Base-by-base conservation (phyloP, 1,284 basidiomycete species). In the Agroathelia rolfsii region DNA sequence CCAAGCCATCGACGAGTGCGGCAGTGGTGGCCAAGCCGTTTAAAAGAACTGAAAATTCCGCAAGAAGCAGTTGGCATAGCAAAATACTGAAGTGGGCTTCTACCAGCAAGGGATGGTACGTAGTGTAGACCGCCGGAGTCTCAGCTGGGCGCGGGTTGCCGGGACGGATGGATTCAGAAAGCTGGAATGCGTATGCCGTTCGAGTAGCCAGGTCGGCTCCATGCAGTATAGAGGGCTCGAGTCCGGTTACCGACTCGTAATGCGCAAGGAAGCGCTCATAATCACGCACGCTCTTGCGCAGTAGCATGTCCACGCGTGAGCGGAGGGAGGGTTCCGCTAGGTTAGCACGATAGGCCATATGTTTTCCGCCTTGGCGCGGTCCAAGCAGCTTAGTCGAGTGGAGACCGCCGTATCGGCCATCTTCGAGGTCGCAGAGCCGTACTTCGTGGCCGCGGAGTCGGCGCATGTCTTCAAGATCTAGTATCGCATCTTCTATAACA, bases 21-120 rank as follows among this genome's bases (percentile, higher is more conserved):
- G 80, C 74, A 0, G 77, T 67, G 32, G 66, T 69, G 17, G 66
- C 58, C 45, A 87, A 85, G 0, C 69, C 66, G 6, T 66, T 63
- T 5, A 83, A 55, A 13, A 85, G 57, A 6, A 56, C 53, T 4
- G 62, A 47, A 44, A 87, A 74, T 41, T 86, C 79, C 2, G 75
- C 83, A 8, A 86, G 67, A 62, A 89, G 68, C 35, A 88, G 59
- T 30, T 72, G 60, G 41, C 73, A 74, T 38, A 85, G 61, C 19
- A 89, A 61, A 33, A 85, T 62, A 40, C 71, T 80, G 58, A 80
- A 89, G 49, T 83, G 76, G 5, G 83, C 75, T 51, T 89, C 85
- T 37, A 87, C 76, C 30, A 88, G 69, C 21, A 88, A 64, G 6
- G 85, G 85, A 45, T 89, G 85, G 49, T 88, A 89, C 1, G 84